These are phyloP conservation scores for Climacium dendroides DNA, from an alignment of 225 moss, liverwort and hornwort genomes.

Conservation along the genomic window DNA sequence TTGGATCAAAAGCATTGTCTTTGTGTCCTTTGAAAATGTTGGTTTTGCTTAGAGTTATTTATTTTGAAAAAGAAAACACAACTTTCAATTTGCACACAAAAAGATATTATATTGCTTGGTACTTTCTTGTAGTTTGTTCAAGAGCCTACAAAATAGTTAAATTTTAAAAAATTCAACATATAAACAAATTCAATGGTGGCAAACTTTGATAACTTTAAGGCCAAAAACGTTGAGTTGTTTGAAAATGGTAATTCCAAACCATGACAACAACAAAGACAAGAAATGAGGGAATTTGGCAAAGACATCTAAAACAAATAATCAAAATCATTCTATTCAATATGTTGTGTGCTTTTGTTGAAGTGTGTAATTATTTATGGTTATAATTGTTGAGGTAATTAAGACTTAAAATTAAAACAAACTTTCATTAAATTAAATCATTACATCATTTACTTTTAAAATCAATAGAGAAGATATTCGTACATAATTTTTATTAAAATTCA, in stretches of 20 bases:
- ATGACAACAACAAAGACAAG: background rate
- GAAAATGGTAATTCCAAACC: too few relatives aligned
- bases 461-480: background rate
- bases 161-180: background rate
- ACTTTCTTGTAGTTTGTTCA: background rate
- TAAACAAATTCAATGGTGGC: background rate
- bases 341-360: background rate
- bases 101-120: background rate
- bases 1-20: background rate
- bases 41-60: background rate
- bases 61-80: background rate
- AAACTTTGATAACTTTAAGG: too few relatives aligned
- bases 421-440: background rate
- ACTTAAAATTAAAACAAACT: background rate
- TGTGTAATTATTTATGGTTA: background rate
- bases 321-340: background rate
- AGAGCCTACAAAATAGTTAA: rapidly evolving
- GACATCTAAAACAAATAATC: background rate
- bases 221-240: too few relatives aligned
- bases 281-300: too few relatives aligned
- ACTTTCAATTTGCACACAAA: background rate
- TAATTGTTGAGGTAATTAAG: background rate
- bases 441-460: background rate
- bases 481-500: background rate
- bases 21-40: background rate